These are phyloP conservation scores for Boletus eberwhitei DNA, from an alignment of 768 basidiomycete genomes.

Conservation along the genomic window DNA sequence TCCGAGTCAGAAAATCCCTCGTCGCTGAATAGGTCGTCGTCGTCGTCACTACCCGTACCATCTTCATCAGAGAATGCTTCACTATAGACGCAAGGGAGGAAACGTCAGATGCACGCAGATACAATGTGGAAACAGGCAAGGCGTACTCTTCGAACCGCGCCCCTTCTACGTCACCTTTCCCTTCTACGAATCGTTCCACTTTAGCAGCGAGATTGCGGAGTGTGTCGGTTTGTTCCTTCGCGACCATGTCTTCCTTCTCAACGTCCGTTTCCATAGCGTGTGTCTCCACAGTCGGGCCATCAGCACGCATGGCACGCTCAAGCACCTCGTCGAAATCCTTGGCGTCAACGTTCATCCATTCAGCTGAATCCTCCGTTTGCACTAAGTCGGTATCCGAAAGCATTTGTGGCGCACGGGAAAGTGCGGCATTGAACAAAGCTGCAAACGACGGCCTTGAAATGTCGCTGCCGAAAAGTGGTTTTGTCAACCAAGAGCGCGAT, in stretches of 20 bases:
- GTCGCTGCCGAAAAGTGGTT: conserved; percentile 36
- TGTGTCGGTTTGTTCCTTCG: conserved; percentile 63
- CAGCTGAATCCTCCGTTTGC: conserved; percentile 66
- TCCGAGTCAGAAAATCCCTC: conserved; percentile 48
- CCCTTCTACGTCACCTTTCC: conserved; percentile 84
- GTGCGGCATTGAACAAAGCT: conserved; percentile 60
- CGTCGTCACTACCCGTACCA: conserved; percentile 22
- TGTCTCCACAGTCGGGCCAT: conserved; percentile 11
- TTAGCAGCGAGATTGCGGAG: conserved; percentile 77
- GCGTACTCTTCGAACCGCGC: conserved; percentile 89
- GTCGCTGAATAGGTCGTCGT: conserved; percentile 38
- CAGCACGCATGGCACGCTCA: conserved; percentile 35
- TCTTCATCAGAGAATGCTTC: conserved; percentile 69
- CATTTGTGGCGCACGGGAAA: conserved; percentile 41
- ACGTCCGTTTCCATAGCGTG: conserved; percentile 52
- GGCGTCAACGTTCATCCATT: conserved; percentile 82
- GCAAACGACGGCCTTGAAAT: conserved; percentile 75
- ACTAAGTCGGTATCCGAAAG: conserved; percentile 10
- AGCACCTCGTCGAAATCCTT: conserved; percentile 75
- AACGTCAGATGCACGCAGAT: background rate
- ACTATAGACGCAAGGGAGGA: conserved; percentile 33
- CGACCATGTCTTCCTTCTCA: conserved; percentile 40
- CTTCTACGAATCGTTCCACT: conserved; percentile 88
- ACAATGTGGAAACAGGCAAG: background rate
- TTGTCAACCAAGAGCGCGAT: conserved; percentile 1